Conservation (phyloP, 2,329 filamentous ascomycete genomes). For the Colletotrichum magnum region DNA sequence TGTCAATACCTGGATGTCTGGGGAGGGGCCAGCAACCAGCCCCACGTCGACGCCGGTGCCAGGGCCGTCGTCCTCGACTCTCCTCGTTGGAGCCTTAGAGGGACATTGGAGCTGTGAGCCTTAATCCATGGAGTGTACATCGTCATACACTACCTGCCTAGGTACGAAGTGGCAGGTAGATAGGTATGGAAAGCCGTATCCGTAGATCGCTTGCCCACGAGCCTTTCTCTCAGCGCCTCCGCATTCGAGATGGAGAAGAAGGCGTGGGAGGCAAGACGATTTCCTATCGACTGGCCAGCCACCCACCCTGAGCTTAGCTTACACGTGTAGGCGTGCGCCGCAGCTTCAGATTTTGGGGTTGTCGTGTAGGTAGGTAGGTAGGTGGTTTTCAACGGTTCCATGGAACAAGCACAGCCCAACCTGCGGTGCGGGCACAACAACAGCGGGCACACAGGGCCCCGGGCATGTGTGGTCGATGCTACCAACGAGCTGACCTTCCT, state of each 20-base stretch:
- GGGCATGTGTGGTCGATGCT: neutral
- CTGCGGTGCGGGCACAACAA: conserved; percentile 8
- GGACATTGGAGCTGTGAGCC: no score
- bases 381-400: neutral
- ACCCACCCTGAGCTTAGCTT: no score
- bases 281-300: conserved; percentile 8
- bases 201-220: no score
- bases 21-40: conserved; percentile 31
- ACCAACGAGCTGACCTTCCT: conserved; percentile 23
- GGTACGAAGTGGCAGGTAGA: no score
- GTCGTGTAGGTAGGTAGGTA: conserved; percentile 1
- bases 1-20: conserved; percentile 11
- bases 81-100: no score
- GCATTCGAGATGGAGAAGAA: conserved; percentile 23
- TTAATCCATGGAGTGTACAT: no score
- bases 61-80: no score
- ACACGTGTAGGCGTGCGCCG: neutral
- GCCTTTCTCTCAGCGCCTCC: conserved; percentile 25
- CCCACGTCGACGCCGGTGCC: conserved; percentile 15
- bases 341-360: neutral
- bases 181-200: no score
- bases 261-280: conserved; percentile 15
- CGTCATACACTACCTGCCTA: no score
- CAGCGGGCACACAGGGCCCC: conserved; percentile 5
- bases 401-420: neutral